Evolutionary conservation across 495 filamentous ascomycete genomes (phyloP), one percentile per base, ranked within the genome.

Genomic region (Alectoria sarmentosa): DNA sequence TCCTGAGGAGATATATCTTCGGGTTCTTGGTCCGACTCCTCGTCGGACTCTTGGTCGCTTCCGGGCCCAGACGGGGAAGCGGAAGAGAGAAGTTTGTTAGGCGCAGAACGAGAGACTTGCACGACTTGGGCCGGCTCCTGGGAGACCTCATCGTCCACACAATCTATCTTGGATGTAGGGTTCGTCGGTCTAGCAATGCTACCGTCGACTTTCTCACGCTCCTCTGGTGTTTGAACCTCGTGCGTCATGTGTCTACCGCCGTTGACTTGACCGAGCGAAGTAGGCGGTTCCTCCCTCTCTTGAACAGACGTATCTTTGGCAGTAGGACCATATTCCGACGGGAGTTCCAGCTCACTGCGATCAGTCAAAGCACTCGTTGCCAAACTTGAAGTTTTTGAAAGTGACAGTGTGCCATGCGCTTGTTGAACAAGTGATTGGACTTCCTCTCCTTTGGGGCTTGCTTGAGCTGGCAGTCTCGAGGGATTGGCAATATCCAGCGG

Each of bases 401-500:
- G 23, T 15, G 49, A 54, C 49, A 26, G 4, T 54, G 14, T 17
- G 15, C 14, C 6, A 54, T 54, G 28, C 28, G 26, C 49, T 54
- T 30, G 30, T 19, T 48, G 52, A 57, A 55, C 17, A 36, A 8
- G 1, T 7, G 39, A n/a, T 23, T 19, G 13, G 17, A 34, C 19
- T 26, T 19, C 14, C 41, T 23, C 28, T 32, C 11, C 54, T 15
- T 14, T 46, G 21, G 3, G 4, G 34, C 13, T 30, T 0, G 48
- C 38, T 3, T 46, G 61, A 42, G 15, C 26, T 58, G 17, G 19
- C n/a, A 38, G 3, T 19, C 32, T 48, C 38, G 39, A 55, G 4
- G 49, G 26, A 26, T 32, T 55, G 2, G n/a, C 11, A 26, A 78
- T 76, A 13, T 80, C 76, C 62, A 80, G 73, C 8, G 68, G 72